Evolutionary conservation across 2,329 filamentous ascomycete species (phyloP).

Genomic region (Microcyclospora tardicrescens): DNA sequence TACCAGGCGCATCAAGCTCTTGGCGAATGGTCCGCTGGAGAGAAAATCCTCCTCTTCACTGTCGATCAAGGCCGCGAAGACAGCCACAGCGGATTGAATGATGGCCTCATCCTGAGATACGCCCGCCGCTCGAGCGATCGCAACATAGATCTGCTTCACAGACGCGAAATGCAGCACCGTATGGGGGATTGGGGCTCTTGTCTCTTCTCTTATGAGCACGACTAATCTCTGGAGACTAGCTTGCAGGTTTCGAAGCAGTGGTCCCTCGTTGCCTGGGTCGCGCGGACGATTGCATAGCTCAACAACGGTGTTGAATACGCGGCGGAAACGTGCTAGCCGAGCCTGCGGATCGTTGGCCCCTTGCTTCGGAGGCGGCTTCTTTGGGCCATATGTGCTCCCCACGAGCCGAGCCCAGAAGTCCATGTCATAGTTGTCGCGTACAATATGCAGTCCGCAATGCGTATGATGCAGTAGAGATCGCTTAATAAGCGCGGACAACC

Average conservation of each 20-base stretch:
- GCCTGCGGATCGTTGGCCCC: constrained; percentile 43
- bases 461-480: no score
- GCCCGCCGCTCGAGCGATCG: constrained; percentile 77
- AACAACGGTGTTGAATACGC: constrained; percentile 47
- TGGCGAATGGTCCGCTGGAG: constrained; percentile 72
- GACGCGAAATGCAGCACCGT: constrained; percentile 82
- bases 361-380: constrained; percentile 29
- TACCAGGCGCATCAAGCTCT: constrained; percentile 75
- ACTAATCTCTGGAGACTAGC: constrained; percentile 44
- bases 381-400: constrained; percentile 39
- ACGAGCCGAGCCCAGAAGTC: constrained; percentile 46
- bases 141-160: constrained; percentile 75
- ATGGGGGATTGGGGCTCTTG: constrained; percentile 74
- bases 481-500: no score
- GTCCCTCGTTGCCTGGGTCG: constrained; percentile 37
- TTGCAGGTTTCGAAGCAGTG: constrained; percentile 38
- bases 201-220: constrained; percentile 73
- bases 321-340: constrained; percentile 48
- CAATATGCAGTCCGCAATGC: no score
- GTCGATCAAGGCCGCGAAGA: constrained; percentile 88
- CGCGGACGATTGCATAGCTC: constrained; percentile 49
- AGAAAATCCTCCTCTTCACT: constrained; percentile 94
- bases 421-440: constrained; percentile 8
- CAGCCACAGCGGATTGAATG: constrained; percentile 68
- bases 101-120: constrained; percentile 75